A percentile compares a stretch with the other conserved stretches of the same genome.
Conservation (phyloP, 805 yeast genomes). For the Pichia gijzeniarum region DNA sequence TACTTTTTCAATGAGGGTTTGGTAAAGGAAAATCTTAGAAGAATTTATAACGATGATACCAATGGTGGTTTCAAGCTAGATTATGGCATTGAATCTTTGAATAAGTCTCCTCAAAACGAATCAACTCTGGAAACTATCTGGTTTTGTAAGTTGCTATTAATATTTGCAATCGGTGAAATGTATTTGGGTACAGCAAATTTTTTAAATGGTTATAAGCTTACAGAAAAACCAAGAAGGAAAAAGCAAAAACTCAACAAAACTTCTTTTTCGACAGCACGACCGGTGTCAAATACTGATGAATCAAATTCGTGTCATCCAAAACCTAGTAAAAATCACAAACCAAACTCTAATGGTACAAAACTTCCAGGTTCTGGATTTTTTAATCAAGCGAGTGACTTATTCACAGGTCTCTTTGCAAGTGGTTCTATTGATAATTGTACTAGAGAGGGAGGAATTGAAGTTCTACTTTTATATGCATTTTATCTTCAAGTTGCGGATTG, state of each 20-base stretch:
- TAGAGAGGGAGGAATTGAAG: slow-evolving; percentile 76
- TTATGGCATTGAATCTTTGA: slow-evolving; percentile 21
- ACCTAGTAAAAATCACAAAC: background rate
- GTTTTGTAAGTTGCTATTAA: slow-evolving; percentile 68
- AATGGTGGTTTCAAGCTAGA: slow-evolving; percentile 27
- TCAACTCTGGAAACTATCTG: slow-evolving; percentile 69
- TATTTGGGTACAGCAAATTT: slow-evolving; percentile 70
- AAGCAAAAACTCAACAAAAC: slow-evolving; percentile 15
- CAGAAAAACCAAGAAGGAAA: slow-evolving; percentile 19
- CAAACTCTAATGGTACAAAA: slow-evolving; percentile 29
- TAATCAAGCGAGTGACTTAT: slow-evolving; percentile 71
- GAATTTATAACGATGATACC: slow-evolving; percentile 48
- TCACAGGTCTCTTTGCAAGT: slow-evolving; percentile 69
- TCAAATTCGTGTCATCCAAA: too few relatives aligned
- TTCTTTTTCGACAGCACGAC: background rate
- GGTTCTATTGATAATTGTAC: slow-evolving; percentile 77
- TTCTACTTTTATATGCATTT: slow-evolving; percentile 66
- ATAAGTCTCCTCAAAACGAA: slow-evolving; percentile 34
- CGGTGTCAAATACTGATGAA: background rate
- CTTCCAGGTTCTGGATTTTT: slow-evolving; percentile 77
- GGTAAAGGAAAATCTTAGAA: slow-evolving; percentile 58
- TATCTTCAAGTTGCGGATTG: slow-evolving; percentile 81
- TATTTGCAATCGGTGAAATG: slow-evolving; percentile 80
- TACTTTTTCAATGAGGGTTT: slow-evolving; percentile 80
- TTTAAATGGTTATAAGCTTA: slow-evolving; percentile 42